phyloP scores from a whole-genome alignment of 2,329 filamentous ascomycete genomes.

The Alternaria sp. region DNA sequence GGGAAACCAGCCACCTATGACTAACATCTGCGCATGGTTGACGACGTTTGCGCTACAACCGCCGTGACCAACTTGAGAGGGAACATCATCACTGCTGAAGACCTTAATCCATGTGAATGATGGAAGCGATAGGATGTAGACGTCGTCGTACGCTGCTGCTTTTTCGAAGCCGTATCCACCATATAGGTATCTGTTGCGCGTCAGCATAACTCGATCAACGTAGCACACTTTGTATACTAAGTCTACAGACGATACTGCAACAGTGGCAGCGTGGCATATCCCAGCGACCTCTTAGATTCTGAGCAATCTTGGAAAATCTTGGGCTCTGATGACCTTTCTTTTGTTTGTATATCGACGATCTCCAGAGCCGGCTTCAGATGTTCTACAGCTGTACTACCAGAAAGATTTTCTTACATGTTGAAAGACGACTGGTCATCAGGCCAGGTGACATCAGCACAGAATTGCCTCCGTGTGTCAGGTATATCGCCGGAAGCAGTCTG shows the following conservation, averaged over 20 bases:
- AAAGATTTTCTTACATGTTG: constrained; percentile 60
- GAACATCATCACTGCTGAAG: constrained; percentile 43
- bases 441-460: constrained; percentile 68
- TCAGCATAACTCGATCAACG: neutral
- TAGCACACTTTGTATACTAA: neutral
- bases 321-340: neutral
- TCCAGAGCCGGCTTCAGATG: neutral
- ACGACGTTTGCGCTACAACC: constrained; percentile 64
- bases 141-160: constrained; percentile 64
- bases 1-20: constrained; percentile 66
- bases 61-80: constrained; percentile 56
- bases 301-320: neutral
- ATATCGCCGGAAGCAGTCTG: constrained; percentile 63
- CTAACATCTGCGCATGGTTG: constrained; percentile 64
- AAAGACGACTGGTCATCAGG: constrained; percentile 66
- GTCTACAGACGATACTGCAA: neutral
- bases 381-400: neutral
- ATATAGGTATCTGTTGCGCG: constrained; percentile 61
- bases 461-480: constrained; percentile 61
- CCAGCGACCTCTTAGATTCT: neutral
- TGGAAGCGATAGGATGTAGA: constrained; percentile 67
- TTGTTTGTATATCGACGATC: neutral
- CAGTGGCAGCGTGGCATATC: neutral
- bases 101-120: constrained; percentile 69
- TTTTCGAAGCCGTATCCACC: constrained; percentile 62